Conservation (phyloP, 73 alveolate genomes). For the Paraurostyla sp. region DNA sequence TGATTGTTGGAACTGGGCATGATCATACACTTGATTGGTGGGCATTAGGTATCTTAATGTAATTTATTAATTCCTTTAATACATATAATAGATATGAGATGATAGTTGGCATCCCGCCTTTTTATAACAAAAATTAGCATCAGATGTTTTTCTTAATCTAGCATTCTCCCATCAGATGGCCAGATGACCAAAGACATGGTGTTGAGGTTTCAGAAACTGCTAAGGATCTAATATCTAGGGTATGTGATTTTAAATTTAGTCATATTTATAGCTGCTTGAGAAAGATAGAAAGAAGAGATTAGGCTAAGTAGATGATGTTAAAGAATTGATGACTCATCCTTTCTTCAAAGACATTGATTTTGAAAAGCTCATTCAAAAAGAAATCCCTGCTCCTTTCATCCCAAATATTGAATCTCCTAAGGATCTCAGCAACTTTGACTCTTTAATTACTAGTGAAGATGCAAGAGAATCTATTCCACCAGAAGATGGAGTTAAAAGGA, state of each 20-base stretch:
- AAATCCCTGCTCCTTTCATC: constrained; percentile 34
- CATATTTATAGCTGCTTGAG: constrained; percentile 5
- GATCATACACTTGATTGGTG: constrained; percentile 83
- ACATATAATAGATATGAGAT: constrained; percentile 30
- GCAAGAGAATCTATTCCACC: not conserved
- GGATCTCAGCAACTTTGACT: not conserved
- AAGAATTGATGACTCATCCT: constrained; percentile 54
- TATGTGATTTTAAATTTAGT: not conserved
- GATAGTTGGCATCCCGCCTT: constrained; percentile 58
- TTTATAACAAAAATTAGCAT: constrained; percentile 48
- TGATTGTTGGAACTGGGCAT: constrained; percentile 82
- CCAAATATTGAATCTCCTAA: constrained; percentile 5
- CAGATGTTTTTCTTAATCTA: constrained; percentile 42
- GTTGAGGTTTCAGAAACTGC: constrained; percentile 40
- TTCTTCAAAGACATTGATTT: constrained; percentile 41
- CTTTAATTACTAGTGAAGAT: not conserved
- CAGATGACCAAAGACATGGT: constrained; percentile 66
- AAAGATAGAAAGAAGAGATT: constrained; percentile 67
- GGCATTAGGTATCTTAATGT: constrained; percentile 82
- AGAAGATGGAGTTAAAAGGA: not conserved
- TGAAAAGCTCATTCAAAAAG: not conserved
- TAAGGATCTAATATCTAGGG: not conserved
- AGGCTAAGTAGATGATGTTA: constrained; percentile 25
- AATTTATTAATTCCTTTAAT: not conserved
- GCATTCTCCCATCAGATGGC: constrained; percentile 48